Evolutionary conservation across 2,329 filamentous ascomycete genomes (phyloP), one percentile per base, ranked within the genome.

Genomic region (Colletotrichum tropicicola): DNA sequence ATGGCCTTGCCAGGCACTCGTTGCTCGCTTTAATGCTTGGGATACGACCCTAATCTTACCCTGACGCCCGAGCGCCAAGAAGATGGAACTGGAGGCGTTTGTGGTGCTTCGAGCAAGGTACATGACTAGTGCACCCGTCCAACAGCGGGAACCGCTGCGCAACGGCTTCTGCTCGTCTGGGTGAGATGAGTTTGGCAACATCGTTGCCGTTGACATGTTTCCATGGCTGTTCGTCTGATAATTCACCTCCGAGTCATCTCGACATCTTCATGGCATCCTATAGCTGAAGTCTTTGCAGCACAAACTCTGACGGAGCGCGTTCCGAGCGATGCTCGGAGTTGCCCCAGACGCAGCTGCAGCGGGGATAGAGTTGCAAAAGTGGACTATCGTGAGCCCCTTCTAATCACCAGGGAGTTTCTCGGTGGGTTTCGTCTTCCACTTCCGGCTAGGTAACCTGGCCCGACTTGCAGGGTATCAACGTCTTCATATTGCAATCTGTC

Each of bases 351-450:
- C 37, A 43, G 28, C 27, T 45, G 35, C 21, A 51, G 49, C 61
- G 61, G 63, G 52, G 45, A 64, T 64, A 64, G 39, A 63, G 45
- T 58, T 66, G 39, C 52, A 53, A 21, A 30, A 39, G 59, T 64
- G 63, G 59, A 58, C 41, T 43, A 43, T 47, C 63, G 32, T 53
- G 48, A 58, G 63, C 63, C 63, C 63, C 59, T 66, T 66, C 45
- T 48, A 66, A 57, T 57, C 47, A 58, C 45, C 19, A 45, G 52
- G 52, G 58, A 52, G 27, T 66, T 27, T 30, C 19, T 37, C 19
- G 49, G 61, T 61, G 61, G 61, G 57, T 55, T 61, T 65, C 44
- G 61, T 55, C 49, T 32, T 13, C 49, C 56, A 19, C 37, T 55
- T 51, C 25, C 27, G 43, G 57, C 61, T 39, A 49, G 49, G 57